Base-by-base conservation (phyloP, 2,329 filamentous ascomycete species). In the Diaporthe amygdali region DNA sequence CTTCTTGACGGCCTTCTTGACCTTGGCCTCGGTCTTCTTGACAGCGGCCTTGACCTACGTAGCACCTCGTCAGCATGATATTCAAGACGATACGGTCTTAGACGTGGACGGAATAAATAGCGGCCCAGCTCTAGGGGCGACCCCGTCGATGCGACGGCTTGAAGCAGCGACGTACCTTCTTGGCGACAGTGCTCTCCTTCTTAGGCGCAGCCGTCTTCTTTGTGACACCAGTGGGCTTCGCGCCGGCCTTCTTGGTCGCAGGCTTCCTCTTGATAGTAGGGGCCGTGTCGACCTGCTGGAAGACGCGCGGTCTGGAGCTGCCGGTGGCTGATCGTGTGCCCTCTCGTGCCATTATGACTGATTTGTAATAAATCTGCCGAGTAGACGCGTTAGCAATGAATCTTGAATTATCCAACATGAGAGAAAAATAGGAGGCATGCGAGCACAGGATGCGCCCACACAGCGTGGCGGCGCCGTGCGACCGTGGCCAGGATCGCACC, bases 251-350 rank as follows among this genome's bases (percentile, higher is more conserved):
- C 75, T 76, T 77, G 70, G 75, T 70, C 47, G 69, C 55, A 66
- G 77, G 71, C 74, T 78, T 80, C 76, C 84, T 82, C 80, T 82
- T 82, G 77, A 85, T 83, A 72, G 81, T 79, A 30, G 85, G 85
- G 52, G 79, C 81, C 17, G 84, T 85, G 77, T 88, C 86, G 76
- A 88, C 77, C 54, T 82, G 80, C 72, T 81, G 78, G 77, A 88
- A 84, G 78, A 88, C 80, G 77, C 87, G 86, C 73, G 87, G 87
- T 78, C 83, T 84, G 74, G 85, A 84, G 81, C 86, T 84, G 83
- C 86, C 86, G 44, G 86, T 88, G 75, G 81, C 79, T 63, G 86
- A 88, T 78, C 85, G 84, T 68, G 85, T 87, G 75, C 85, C 85
- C 82, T 86, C 85, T 77, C 84, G 84, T 75, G 83, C 79, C 85